Evolutionary conservation across 2,329 filamentous ascomycete species (phyloP), one percentile per base, ranked within the genome.

Genomic region (Macroventuria anomochaeta): DNA sequence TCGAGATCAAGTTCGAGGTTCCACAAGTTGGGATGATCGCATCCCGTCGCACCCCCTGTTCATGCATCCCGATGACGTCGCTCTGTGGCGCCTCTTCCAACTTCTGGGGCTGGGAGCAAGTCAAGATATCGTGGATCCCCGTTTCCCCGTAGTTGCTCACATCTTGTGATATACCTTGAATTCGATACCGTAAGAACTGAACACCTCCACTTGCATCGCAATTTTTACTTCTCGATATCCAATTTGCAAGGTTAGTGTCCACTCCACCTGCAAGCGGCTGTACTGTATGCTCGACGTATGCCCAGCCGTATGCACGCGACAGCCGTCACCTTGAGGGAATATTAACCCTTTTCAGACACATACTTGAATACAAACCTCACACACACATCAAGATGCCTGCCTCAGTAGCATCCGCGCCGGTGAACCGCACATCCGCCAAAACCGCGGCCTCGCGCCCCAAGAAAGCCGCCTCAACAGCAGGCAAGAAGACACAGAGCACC

Each of bases 391-490:
- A 55, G 17, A 73, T 73, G 70, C 69, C 71, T 47, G 69, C 71
- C 47, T 73, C 71, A 36, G 68, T 73, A 42, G 71, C 68, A 31
- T 72, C 68, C 6, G 65, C 69, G 25, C 70, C 69, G 18, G 67
- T 68, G 7, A 65, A 70, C 46, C 71, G 69, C 55, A 71, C 69
- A 32, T 53, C 62, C 50, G 64, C 61, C 59, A 70, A 64, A 44
- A 52, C 70, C 7, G 54, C 67, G 10, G 66, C 68, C 17, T 70
- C 72, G n/a, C 61, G 69, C 25, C 53, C 67, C 3, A 71, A 68
- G 61, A 74, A 72, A 54, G 44, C 68, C 7, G 55, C 63, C 2
- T 49, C 56, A 17, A 53, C 46, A 6, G 51, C 55, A 28, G 55
- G 55, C 21, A 59, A 63, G 51, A 67, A 68, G 37, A 43, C 65